Base-by-base conservation (phyloP, 345 rosid species). In the Eucalyptus globulus region DNA sequence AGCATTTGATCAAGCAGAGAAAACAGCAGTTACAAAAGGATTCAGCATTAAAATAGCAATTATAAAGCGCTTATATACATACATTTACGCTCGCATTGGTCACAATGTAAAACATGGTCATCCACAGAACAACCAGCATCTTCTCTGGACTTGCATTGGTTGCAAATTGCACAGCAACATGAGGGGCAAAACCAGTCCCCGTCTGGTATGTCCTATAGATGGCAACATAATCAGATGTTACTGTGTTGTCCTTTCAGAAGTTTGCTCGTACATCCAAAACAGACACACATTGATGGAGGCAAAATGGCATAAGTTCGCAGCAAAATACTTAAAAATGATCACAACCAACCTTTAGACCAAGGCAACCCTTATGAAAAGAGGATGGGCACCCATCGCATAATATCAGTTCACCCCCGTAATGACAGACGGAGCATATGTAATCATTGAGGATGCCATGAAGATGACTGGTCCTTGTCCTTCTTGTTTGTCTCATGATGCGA, bases 131-230 rank as follows among this genome's bases (percentile, higher is more conserved):
- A 87, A 87, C 50, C 91, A 88, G 54, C 51, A 87, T 91, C 92
- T 50, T 87, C 88, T 87, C 92, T 62, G 88, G 91, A 80, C 88
- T 92, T 76, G 87, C 87, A 87, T 87, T 91, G 87, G 87, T 93
- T 92, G 92, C 98, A 97, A 54, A 93, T 91, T 86, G 90, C 88
- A 91, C 99, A 97, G 90, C 98, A 92, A 87, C 99, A 97, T 80
- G 97, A 94, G 62, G 97, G 94, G 89, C 99, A 97, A 91, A 95
- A 97, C 98, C 98, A 97, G 88, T 95, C 96, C 89, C 98, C 99
- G 51, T 94, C 96, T 9, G 98, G 99, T 92, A 96, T 87, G 88
- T 91, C 94, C 99, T 95, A 86, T 83, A 89, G 29, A 87, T 90
- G 69, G 81, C 37, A 29, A 87, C 43, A 26, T n/a, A 89, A 51